Conservation (phyloP, 2,329 filamentous ascomycete genomes). For the Arachnomyces sp. region DNA sequence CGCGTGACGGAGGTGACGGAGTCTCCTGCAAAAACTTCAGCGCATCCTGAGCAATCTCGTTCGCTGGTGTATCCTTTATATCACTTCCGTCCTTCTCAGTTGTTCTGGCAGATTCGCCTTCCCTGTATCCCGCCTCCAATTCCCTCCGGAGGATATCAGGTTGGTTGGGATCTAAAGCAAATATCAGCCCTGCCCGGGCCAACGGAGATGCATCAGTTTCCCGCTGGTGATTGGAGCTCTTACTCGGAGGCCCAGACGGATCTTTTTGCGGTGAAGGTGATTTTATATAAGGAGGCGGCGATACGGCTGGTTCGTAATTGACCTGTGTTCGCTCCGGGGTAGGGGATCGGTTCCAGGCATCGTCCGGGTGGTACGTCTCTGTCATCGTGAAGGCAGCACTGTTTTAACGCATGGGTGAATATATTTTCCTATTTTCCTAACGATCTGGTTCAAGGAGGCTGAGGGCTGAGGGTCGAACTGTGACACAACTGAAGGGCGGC, state of each 20-base stretch:
- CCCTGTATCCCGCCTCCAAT: slow-evolving; percentile 49
- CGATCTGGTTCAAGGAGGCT: too few species aligned
- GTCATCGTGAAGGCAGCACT: slow-evolving; percentile 26
- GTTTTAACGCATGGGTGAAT: slow-evolving; percentile 22
- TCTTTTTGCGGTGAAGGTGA: too few species aligned
- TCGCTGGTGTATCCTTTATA: slow-evolving; percentile 10
- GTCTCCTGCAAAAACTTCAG: slow-evolving; percentile 6
- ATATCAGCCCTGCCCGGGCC: slow-evolving; percentile 61
- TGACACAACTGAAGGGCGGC: not conserved
- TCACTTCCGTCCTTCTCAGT: slow-evolving; percentile 31
- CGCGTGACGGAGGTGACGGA: not conserved
- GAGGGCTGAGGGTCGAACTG: not conserved
- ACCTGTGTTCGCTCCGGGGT: slow-evolving; percentile 24
- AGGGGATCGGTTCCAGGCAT: slow-evolving; percentile 31
- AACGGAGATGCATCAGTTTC: slow-evolving; percentile 26
- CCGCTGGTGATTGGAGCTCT: slow-evolving; percentile 17
- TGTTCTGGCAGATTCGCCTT: slow-evolving; percentile 36
- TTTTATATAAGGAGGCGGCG: too few species aligned
- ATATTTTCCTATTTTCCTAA: not conserved
- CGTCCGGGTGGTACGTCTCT: slow-evolving; percentile 36
- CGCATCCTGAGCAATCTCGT: slow-evolving; percentile 24
- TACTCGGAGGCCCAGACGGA: slow-evolving; percentile 25
- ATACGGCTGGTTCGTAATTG: slow-evolving; percentile 19
- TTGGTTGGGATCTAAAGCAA: slow-evolving; percentile 55
- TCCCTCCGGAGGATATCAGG: slow-evolving; percentile 53